Evolutionary conservation across 805 yeast species (phyloP).

Genomic region (Kazachstania martiniae): DNA sequence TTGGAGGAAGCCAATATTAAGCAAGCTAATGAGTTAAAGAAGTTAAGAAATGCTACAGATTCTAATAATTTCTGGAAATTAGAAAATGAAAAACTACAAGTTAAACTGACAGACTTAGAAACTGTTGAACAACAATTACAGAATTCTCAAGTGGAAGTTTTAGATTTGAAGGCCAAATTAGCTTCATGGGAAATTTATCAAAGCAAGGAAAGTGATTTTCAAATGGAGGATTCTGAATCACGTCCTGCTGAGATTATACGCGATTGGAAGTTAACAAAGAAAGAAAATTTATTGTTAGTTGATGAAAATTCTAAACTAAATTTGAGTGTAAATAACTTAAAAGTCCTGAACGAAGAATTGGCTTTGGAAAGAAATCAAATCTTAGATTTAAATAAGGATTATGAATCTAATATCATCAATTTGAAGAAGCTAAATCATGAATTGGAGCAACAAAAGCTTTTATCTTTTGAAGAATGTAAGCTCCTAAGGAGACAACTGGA

Average conservation of each 20-base stretch:
- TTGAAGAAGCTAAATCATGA: slow-evolving; percentile 31
- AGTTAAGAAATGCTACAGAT: slow-evolving; percentile 28
- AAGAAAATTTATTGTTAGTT: slow-evolving; percentile 29
- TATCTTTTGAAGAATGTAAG: slow-evolving; percentile 49
- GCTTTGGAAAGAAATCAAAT: slow-evolving; percentile 32
- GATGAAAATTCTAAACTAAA: slow-evolving; percentile 24
- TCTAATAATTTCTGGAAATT: slow-evolving; percentile 17
- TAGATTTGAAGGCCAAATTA: slow-evolving; percentile 36
- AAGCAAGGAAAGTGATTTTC: slow-evolving; percentile 24
- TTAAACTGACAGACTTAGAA: slow-evolving; percentile 34
- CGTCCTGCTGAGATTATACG: slow-evolving; percentile 30
- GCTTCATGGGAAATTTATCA: slow-evolving; percentile 37
- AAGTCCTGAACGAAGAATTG: slow-evolving; percentile 25
- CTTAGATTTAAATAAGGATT: slow-evolving; percentile 19
- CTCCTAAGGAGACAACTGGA: slow-evolving; percentile 47
- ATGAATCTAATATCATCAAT: slow-evolving; percentile 19
- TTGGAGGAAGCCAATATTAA: slow-evolving; percentile 43
- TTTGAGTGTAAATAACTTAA: slow-evolving; percentile 17
- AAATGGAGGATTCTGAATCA: slow-evolving; percentile 4
- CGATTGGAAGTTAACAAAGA: slow-evolving; percentile 31
- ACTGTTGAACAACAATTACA: slow-evolving; percentile 35
- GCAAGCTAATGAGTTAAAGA: slow-evolving; percentile 42
- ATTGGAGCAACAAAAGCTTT: slow-evolving; percentile 38
- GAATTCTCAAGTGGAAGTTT: slow-evolving; percentile 39
- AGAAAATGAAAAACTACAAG: slow-evolving; percentile 27